Percentiles rank a stretch among this genome's conserved stretches.
Conservation (phyloP, 2,329 filamentous ascomycete species). For the Lomentospora prolificans region DNA sequence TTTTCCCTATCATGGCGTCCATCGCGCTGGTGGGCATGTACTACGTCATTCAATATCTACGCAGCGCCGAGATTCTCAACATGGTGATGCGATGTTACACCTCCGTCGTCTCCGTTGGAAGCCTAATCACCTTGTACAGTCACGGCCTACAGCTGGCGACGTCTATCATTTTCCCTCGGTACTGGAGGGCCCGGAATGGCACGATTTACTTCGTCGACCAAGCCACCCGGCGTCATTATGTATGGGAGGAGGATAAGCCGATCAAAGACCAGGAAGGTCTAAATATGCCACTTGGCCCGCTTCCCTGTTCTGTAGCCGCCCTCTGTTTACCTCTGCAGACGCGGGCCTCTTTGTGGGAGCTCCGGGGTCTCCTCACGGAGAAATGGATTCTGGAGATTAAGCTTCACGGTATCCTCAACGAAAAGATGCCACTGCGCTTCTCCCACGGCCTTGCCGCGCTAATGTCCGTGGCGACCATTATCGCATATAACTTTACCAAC, state of each 20-base stretch:
- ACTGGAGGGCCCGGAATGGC: constrained; percentile 45
- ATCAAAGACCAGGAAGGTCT: background rate
- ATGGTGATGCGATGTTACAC: constrained; percentile 78
- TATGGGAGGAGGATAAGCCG: constrained; percentile 9
- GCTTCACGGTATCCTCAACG: constrained; percentile 36
- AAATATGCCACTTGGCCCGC: constrained; percentile 12
- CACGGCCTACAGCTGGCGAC: constrained; percentile 57
- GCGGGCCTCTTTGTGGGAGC: constrained; percentile 32
- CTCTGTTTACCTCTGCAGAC: background rate
- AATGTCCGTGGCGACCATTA: constrained; percentile 41
- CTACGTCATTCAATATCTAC: constrained; percentile 78
- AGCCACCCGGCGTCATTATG: constrained; percentile 3
- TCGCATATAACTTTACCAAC: constrained; percentile 58
- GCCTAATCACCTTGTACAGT: constrained; percentile 62
- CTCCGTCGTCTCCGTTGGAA: constrained; percentile 67
- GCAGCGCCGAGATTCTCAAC: constrained; percentile 73
- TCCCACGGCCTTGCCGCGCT: constrained; percentile 47
- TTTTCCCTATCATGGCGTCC: constrained; percentile 74
- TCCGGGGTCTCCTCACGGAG: constrained; percentile 38
- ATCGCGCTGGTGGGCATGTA: constrained; percentile 66
- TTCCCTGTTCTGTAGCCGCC: constrained; percentile 16
- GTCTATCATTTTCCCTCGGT: constrained; percentile 62
- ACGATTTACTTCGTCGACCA: constrained; percentile 33
- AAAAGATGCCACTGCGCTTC: constrained; percentile 42
- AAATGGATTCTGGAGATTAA: constrained; percentile 40